Evolutionary conservation across 371 early-diverging fungal species (phyloP), one percentile per base, ranked within the genome.

Genomic region (Actinomortierella wolfii): DNA sequence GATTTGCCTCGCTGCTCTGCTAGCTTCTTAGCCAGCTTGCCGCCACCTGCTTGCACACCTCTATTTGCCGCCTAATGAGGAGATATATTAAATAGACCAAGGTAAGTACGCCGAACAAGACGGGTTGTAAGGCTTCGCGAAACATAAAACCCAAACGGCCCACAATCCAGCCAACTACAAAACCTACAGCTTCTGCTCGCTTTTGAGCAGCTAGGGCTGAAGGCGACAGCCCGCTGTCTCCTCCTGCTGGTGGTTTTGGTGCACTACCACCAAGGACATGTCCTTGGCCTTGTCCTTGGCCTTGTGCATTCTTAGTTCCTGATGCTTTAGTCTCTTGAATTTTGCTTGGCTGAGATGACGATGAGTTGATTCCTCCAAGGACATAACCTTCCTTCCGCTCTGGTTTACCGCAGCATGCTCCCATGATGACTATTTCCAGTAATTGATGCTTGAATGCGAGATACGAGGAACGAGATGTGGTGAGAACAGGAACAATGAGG

Each of bases 341-440:
- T 39, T 47, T 17, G 56, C 49, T 14, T n/a, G n/a, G 56, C 51
- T 25, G 56, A 42, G 64, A 54, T 25, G 65, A 61, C 15, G 71
- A 55, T 43, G 58, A 45, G 51, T 57, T 70, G 47, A 24, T 42
- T 15, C 59, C 54, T 2, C 73, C 73, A 23, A 71, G 73, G 45
- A 66, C 73, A 39, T 66, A 52, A 20, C 73, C 71, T 25, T 58
- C 24, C 49, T 66, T 71, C 43, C 62, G 71, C 49, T 58, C 52
- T 49, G 71, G 66, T 61, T 71, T 71, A 17, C 71, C 71, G 52
- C 61, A 71, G 54, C 71, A 71, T 41, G 71, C 66, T 9, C 71
- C 71, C 71, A 71, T 71, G 54, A 50, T 55, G 21, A 17, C 17
- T 45, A 17, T 3, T 45, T 15, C 5, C 8, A 17, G 17, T 24